A percentile compares a stretch with the other conserved stretches of the same genome.
These are phyloP conservation scores for Cutaneotrichosporon cyanovorans DNA, from an alignment of 1,284 basidiomycete genomes.

Conservation along the genomic window DNA sequence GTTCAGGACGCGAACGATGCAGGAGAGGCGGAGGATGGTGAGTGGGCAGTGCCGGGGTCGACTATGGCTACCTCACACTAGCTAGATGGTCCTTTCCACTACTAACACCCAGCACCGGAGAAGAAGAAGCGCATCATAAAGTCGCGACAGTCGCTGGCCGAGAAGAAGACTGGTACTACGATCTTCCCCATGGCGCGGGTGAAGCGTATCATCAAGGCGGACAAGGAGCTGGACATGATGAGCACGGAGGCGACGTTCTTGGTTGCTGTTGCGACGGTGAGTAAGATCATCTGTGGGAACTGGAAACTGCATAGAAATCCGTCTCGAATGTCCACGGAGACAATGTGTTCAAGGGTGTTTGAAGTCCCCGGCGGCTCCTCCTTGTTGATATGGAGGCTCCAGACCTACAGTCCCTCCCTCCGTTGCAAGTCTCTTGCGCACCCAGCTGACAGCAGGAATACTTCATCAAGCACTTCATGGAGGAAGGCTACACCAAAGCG, in stretches of 20 bases:
- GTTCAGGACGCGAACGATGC: background rate
- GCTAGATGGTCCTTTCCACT: background rate
- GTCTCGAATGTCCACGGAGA: no score
- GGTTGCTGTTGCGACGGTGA: slow-evolving; percentile 41
- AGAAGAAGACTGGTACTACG: slow-evolving; percentile 42
- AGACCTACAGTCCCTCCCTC: no score
- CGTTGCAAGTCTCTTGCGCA: no score
- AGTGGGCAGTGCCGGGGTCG: no score
- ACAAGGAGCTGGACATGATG: slow-evolving; percentile 47
- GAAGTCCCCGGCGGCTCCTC: no score
- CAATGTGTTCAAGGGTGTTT: no score
- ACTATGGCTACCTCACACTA: no score
- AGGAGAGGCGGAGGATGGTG: background rate
- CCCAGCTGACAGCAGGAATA: slow-evolving; percentile 33
- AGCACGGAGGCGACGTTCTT: slow-evolving; percentile 47
- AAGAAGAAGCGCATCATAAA: slow-evolving; percentile 35
- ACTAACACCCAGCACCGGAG: slow-evolving; percentile 7
- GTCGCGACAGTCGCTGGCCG: slow-evolving; percentile 38
- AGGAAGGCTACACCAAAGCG: slow-evolving; percentile 44
- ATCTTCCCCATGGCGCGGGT: slow-evolving; percentile 45
- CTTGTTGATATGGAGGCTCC: no score
- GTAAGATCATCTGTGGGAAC: background rate
- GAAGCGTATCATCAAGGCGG: slow-evolving; percentile 47
- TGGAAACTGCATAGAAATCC: no score
- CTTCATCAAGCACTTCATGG: slow-evolving; percentile 46